Evolutionary conservation across 306 rosid species (phyloP).

Genomic region (Prunus salicina): DNA sequence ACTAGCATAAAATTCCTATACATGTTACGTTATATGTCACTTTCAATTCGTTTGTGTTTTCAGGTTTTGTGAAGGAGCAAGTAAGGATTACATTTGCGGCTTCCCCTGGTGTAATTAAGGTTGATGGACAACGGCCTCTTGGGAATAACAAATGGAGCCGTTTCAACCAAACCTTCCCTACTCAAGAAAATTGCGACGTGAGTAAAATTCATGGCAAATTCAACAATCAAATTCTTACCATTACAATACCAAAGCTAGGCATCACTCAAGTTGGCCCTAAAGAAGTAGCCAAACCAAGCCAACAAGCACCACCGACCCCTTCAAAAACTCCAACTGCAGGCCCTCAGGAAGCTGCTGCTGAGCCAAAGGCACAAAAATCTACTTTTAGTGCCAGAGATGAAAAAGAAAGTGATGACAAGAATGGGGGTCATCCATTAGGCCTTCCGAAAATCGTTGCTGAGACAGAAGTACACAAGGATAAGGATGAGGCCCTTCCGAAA

Average conservation of each 20-base stretch:
- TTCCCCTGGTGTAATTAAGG: slow-evolving; percentile 15
- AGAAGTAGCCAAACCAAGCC: slow-evolving; percentile 22
- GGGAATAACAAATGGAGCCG: slow-evolving; percentile 31
- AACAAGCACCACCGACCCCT: background rate
- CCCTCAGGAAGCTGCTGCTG: background rate
- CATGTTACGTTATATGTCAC: background rate
- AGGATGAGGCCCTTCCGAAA: background rate
- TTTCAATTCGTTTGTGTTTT: background rate
- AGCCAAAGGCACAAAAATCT: slow-evolving; percentile 3
- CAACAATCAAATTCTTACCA: slow-evolving; percentile 31
- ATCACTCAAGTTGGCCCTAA: slow-evolving; percentile 7
- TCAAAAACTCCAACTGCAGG: background rate
- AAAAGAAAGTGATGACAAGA: slow-evolving; percentile 2
- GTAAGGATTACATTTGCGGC: slow-evolving; percentile 22
- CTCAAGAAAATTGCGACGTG: slow-evolving; percentile 34
- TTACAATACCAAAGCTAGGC: slow-evolving; percentile 42
- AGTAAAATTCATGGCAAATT: slow-evolving; percentile 36
- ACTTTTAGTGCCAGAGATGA: background rate
- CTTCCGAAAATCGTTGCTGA: background rate
- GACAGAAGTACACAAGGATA: background rate
- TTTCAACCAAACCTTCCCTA: slow-evolving; percentile 31
- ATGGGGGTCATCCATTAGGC: background rate
- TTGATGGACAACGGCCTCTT: slow-evolving; percentile 51
- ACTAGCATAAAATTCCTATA: background rate
- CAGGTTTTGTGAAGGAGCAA: slow-evolving; percentile 49